Base-by-base conservation (phyloP, 2,329 filamentous ascomycete genomes). In the Chaetomium sp. region DNA sequence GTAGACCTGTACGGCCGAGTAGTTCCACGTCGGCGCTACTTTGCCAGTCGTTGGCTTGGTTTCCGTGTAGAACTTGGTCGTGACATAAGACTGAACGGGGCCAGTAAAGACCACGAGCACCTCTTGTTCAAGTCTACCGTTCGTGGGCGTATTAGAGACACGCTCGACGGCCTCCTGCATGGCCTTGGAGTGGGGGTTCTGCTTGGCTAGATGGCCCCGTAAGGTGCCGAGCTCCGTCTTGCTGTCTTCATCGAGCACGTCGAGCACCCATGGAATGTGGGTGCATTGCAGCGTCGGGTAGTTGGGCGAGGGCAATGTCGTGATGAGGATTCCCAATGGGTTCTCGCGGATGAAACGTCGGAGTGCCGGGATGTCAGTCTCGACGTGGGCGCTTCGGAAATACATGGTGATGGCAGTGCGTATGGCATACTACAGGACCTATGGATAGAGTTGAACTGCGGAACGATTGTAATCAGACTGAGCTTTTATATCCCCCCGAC, bases 11-110 rank as follows among this genome's bases (percentile, higher is more conserved):
- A 82, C 87, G 0, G 87, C 86, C 3, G 85, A 79, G 70, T 90
- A 91, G 74, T 91, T 87, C 88, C 88, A 90, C 0, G 88, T 91
- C 0, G 87, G 87, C 5, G 89, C 88, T 0, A 90, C 87, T 69
- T 90, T 90, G 12, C 82, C 87, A 0, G 83, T 87, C 0, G 71
- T 72, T 0, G 87, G 87, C 72, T 90, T 90, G 1, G 88, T 90
- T 68, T 86, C 81, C 12, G 77, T 79, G 76, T 90, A 90, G 75
- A 90, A 90, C 65, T 88, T 87, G 0, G 88, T 86, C 0, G 88
- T 89, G 5, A 90, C 82, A 69, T 90, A 90, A 75, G 88, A 85
- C 45, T 90, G 82, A 0, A 79, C 73, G 0, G 82, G 78, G 0
- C 79, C 80, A 54, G 80, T 89, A 79, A 91, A 90, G 19, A 90